Conservation (phyloP, 495 filamentous ascomycete species). For the Neurospora sp. region DNA sequence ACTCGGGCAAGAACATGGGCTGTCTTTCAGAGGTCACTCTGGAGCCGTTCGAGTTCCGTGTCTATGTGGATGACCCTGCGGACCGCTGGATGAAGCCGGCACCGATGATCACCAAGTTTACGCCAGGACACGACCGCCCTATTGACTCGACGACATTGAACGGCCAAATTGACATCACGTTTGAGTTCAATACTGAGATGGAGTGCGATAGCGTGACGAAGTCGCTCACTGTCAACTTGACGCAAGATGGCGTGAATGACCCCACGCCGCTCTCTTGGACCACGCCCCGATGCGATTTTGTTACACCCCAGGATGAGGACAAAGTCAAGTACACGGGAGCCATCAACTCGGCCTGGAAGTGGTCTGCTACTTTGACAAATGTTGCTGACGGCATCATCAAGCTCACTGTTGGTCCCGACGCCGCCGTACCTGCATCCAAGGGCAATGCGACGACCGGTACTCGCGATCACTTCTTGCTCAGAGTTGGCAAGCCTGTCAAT, state of each 20-base stretch:
- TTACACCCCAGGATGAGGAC: background rate
- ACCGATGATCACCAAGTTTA: conserved; percentile 57
- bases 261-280: conserved; percentile 27
- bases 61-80: conserved; percentile 44
- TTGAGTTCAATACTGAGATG: conserved; percentile 57
- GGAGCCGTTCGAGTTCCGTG: conserved; percentile 50
- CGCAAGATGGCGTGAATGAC: conserved; percentile 2
- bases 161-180: conserved; percentile 20
- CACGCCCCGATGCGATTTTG: conserved; percentile 32
- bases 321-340: conserved; percentile 27
- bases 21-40: conserved; percentile 47
- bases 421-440: conserved; percentile 20
- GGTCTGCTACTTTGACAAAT: conserved; percentile 42
- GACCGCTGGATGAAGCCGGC: conserved; percentile 38
- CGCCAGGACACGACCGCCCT: conserved; percentile 54
- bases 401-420: conserved; percentile 47
- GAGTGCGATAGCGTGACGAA: conserved; percentile 46
- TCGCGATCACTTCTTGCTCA: conserved; percentile 43
- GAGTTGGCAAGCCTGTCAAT: conserved; percentile 38
- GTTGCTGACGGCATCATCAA: conserved; percentile 59
- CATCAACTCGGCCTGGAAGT: conserved; percentile 45
- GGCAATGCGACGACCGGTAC: conserved; percentile 36
- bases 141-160: conserved; percentile 40
- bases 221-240: conserved; percentile 27
- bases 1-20: conserved; percentile 33